Evolutionary conservation across 192 early-diverging fungal species (phyloP), one percentile per base, ranked within the genome.

Genomic region (Physocladia obscura): DNA sequence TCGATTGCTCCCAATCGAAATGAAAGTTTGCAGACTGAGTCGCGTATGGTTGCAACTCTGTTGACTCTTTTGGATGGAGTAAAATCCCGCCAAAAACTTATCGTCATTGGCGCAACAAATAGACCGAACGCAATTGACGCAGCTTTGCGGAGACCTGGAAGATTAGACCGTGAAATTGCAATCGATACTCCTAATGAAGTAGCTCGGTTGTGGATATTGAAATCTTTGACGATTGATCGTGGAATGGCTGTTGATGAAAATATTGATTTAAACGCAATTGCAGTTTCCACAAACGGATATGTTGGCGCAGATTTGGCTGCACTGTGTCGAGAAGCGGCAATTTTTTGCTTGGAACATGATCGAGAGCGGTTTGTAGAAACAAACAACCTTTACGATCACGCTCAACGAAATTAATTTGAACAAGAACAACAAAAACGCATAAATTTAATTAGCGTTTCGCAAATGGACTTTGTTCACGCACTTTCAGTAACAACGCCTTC

Each of bases 261-360:
- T 35, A 80, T 93, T 0, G 82, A 89, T 63, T 52, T 89, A 11
- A 73, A 77, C 64, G 69, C 55, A 13, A 17, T 78, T 4, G 71
- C 68, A 21, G 62, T 77, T 35, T 68, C 79, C 56, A 96, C 94
- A 4, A 92, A 92, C 74, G 96, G 96, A 1, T 98, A 91, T 75
- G 96, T 98, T 4, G 94, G 91, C 44, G 94, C 97, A 0, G 97
- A 99, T 82, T 77, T 99, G 40, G 81, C 85, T 0, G 86, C 93
- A 0, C 61, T 99, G 1, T 90, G 91, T 47, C 84, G 92, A 4
- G 95, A 95, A 77, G 91, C 93, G 15, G 89, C 90, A 0, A 67
- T 87, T 26, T 49, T 27, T 40, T 56, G 65, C 36, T 56, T 68
- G 52, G 65, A 68, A 30, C 19, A 35, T 11, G 49, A 38, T 30